phyloP scores from a whole-genome alignment of 192 early-diverging fungal genomes.

The Podila epicladia region DNA sequence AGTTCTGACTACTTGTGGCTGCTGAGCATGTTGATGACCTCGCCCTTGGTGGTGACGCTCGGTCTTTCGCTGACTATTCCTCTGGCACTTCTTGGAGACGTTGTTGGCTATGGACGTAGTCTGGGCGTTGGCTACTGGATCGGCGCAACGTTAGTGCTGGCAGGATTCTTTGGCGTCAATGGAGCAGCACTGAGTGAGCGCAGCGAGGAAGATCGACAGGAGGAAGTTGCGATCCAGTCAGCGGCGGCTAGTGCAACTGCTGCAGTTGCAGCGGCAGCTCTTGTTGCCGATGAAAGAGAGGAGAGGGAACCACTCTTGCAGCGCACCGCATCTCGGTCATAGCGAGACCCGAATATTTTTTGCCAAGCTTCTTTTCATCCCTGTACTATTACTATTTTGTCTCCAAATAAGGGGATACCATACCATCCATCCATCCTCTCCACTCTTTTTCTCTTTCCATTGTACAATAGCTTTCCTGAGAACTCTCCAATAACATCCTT shows the following conservation, averaged over 20 bases:
- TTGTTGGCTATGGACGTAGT: constrained; percentile 67
- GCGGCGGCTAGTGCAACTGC: neutral
- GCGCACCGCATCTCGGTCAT: too few relatives aligned
- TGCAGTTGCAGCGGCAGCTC: neutral
- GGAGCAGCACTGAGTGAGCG: constrained; percentile 50
- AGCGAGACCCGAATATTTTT: too few relatives aligned
- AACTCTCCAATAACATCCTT: too few relatives aligned
- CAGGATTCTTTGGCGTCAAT: constrained; percentile 77
- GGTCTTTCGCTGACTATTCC: constrained; percentile 77
- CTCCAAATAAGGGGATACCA: neutral
- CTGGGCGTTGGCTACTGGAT: constrained; percentile 65
- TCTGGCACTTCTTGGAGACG: constrained; percentile 64
- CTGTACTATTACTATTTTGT: neutral
- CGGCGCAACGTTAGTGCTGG: constrained; percentile 72
- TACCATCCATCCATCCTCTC: neutral
- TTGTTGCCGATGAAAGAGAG: neutral
- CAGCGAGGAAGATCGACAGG: constrained; percentile 28
- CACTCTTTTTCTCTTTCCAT: neutral
- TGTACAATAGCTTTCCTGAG: too few relatives aligned
- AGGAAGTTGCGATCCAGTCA: constrained; percentile 32
- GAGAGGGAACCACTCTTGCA: neutral
- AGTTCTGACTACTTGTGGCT: constrained; percentile 86
- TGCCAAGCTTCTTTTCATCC: too few relatives aligned
- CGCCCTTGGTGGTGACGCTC: constrained; percentile 81
- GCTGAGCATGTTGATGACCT: constrained; percentile 80